These are phyloP conservation scores for Candida wancherniae DNA, from an alignment of 805 yeast species.

Conservation along the genomic window DNA sequence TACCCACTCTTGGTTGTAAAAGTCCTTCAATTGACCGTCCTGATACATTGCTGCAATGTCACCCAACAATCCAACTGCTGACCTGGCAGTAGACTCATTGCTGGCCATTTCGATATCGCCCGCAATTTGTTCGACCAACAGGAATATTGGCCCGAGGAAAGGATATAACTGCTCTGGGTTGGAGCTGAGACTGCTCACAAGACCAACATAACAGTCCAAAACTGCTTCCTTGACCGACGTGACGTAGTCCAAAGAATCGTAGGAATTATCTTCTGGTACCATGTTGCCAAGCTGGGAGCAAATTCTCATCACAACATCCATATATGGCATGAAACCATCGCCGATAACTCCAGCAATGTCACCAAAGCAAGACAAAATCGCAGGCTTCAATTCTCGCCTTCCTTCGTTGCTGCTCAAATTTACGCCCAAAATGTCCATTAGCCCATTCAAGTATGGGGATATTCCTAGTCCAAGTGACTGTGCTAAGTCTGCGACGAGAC, in stretches of 20 bases:
- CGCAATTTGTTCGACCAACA: slow-evolving; percentile 57
- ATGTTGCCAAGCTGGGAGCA: slow-evolving; percentile 61
- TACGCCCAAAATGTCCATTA: slow-evolving; percentile 79
- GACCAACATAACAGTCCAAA: slow-evolving; percentile 93
- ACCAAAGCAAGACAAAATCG: slow-evolving; percentile 89
- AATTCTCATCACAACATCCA: slow-evolving; percentile 74
- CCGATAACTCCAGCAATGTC: slow-evolving; percentile 92
- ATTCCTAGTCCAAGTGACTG: slow-evolving; percentile 78
- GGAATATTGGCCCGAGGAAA: slow-evolving; percentile 65
- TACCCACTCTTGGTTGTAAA: slow-evolving; percentile 74
- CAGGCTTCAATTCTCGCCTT: slow-evolving; percentile 78
- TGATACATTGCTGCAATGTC: slow-evolving; percentile 87
- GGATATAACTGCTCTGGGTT: slow-evolving; percentile 61
- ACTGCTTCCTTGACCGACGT: slow-evolving; percentile 75
- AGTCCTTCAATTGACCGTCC: slow-evolving; percentile 64
- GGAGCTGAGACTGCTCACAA: slow-evolving; percentile 81
- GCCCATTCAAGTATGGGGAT: slow-evolving; percentile 68
- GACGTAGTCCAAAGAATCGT: slow-evolving; percentile 75
- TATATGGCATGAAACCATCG: slow-evolving; percentile 65
- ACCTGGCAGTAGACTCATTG: slow-evolving; percentile 69
- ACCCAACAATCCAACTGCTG: slow-evolving; percentile 88
- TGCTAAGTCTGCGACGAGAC: slow-evolving; percentile 89
- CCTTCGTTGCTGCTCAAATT: slow-evolving; percentile 63
- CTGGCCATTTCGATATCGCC: slow-evolving; percentile 55
- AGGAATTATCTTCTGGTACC: slow-evolving; percentile 60